Evolutionary conservation across 352 stramenopile genomes (phyloP).

Genomic region (Phytophthora gonapodyides): DNA sequence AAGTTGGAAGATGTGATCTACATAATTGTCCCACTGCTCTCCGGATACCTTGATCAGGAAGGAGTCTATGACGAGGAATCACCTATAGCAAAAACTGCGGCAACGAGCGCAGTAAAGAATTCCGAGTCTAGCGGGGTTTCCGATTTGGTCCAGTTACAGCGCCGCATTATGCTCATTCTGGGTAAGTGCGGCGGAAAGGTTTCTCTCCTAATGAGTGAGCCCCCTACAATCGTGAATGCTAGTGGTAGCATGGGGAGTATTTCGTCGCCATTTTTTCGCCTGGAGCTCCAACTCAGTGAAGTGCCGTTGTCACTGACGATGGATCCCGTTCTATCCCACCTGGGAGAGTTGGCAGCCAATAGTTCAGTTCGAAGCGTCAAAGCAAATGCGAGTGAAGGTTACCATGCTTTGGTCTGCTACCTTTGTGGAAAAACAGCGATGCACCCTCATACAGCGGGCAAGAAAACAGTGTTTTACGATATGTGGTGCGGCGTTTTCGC

Average conservation of each 20-base stretch:
- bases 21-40: conserved; percentile 53
- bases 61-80: conserved; percentile 19
- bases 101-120: conserved; percentile 5
- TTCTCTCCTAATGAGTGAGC: conserved; percentile 52
- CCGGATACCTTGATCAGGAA: conserved; percentile 57
- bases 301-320: conserved; percentile 48
- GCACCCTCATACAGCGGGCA: conserved; percentile 56
- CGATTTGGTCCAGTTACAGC: conserved; percentile 57
- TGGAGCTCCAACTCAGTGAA: conserved; percentile 57
- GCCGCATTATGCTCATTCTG: conserved; percentile 64
- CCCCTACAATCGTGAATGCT: conserved; percentile 13
- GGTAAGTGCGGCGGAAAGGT: conserved; percentile 56
- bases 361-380: conserved; percentile 70
- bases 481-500: conserved; percentile 63
- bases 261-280: conserved; percentile 37
- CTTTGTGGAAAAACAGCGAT: conserved; percentile 75
- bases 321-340: conserved; percentile 52
- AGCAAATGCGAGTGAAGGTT: conserved; percentile 62
- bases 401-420: conserved; percentile 71
- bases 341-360: conserved; percentile 49
- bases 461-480: conserved; percentile 66
- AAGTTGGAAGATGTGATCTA: conserved; percentile 42
- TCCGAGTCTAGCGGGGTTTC: conserved; percentile 18
- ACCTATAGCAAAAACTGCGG: conserved; percentile 11
- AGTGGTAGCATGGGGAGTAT: conserved; percentile 23